Evolutionary conservation across 129 eudicot species (phyloP).

Genomic region (Flaveria brownii): DNA sequence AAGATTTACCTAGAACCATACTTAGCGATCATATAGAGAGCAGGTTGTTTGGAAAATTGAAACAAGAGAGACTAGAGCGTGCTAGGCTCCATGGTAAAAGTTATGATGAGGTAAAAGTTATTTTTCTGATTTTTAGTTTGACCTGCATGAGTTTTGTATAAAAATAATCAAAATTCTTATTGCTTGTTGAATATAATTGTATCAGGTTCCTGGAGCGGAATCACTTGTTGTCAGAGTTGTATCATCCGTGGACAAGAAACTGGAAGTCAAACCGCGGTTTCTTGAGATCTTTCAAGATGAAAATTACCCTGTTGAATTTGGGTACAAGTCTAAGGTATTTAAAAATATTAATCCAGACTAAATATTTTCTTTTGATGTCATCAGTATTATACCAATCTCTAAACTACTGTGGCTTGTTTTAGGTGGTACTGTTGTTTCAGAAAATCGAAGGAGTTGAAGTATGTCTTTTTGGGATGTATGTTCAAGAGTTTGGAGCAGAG

Average conservation of each 20-base stretch:
- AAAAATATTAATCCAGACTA: background rate
- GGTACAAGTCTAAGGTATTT: constrained; percentile 87
- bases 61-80: constrained; percentile 75
- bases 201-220: constrained; percentile 93
- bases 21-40: constrained; percentile 90
- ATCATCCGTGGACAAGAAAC: constrained; percentile 92
- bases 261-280: constrained; percentile 84
- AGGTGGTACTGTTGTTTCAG: constrained; percentile 88
- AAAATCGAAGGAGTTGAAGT: constrained; percentile 99
- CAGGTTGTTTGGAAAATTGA: constrained; percentile 59
- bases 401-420: constrained; percentile 24
- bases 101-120: constrained; percentile 71
- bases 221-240: constrained; percentile 90
- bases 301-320: constrained; percentile 78
- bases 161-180: constrained; percentile 1
- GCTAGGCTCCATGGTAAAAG: constrained; percentile 74
- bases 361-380: background rate
- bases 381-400: background rate
- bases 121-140: background rate
- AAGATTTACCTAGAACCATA: constrained; percentile 83
- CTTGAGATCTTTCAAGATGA: constrained; percentile 86
- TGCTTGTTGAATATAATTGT: constrained; percentile 7
- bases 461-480: constrained; percentile 97
- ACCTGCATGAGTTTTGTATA: background rate
- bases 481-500: constrained; percentile 93